These are phyloP conservation scores for Citrus maxima DNA, from an alignment of 345 rosid genomes.

Conservation along the genomic window DNA sequence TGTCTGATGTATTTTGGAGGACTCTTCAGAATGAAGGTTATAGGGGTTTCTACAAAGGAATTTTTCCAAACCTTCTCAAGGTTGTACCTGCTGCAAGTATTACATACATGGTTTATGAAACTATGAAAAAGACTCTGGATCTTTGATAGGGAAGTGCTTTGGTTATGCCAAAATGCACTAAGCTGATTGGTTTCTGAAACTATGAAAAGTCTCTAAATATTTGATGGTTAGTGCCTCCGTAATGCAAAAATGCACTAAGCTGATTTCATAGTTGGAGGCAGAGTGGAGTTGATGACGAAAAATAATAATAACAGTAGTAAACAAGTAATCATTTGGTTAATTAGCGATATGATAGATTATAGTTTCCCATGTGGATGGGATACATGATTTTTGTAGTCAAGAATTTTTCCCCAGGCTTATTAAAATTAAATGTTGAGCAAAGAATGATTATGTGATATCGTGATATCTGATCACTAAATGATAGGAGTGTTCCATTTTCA, in stretches of 20 bases:
- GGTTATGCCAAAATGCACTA: background rate
- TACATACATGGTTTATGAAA: slow-evolving; percentile 63
- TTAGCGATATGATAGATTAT: slow-evolving; percentile 25
- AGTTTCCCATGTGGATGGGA: slow-evolving; percentile 28
- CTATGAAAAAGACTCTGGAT: slow-evolving; percentile 80
- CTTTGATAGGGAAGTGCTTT: slow-evolving; percentile 31
- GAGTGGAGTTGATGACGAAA: slow-evolving; percentile 23
- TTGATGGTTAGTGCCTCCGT: slow-evolving; percentile 17
- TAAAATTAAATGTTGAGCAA: slow-evolving; percentile 19
- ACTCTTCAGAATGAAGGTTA: slow-evolving; percentile 71
- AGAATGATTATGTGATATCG: background rate
- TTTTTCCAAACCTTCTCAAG: slow-evolving; percentile 87
- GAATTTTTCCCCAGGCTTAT: slow-evolving; percentile 29
- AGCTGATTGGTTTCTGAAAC: slow-evolving; percentile 59
- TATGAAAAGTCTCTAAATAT: slow-evolving; percentile 79
- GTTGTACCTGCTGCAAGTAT: slow-evolving; percentile 58
- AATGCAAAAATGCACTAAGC: background rate
- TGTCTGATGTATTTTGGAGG: slow-evolving; percentile 83
- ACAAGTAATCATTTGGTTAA: slow-evolving; percentile 29
- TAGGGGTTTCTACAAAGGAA: slow-evolving; percentile 91
- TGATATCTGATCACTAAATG: slow-evolving; percentile 14
- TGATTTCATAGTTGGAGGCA: slow-evolving; percentile 4
- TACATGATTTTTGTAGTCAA: slow-evolving; percentile 31
- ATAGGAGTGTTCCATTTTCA: background rate
- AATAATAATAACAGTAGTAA: slow-evolving; percentile 17